Conservation (phyloP, 495 filamentous ascomycete genomes). For the Hypoxylon rickii region DNA sequence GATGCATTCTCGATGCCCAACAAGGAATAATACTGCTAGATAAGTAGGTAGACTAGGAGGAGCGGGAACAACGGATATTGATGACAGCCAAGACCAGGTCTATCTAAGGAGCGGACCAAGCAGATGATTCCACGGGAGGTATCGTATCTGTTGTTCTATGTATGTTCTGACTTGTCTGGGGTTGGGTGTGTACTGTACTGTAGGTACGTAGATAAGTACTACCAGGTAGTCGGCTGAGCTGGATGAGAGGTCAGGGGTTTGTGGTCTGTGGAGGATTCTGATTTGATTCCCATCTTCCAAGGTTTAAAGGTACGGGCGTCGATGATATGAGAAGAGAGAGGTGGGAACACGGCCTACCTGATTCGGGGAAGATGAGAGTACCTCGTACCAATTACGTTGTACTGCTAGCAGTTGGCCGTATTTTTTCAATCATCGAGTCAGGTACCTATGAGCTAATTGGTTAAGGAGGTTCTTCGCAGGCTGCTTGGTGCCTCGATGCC, state of each 20-base stretch:
- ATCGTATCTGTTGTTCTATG: slow-evolving; percentile 17
- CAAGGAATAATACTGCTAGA: neutral
- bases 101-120: slow-evolving; percentile 25
- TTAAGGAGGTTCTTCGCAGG: too few relatives aligned
- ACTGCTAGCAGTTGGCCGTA: slow-evolving; percentile 4
- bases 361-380: slow-evolving; percentile 21
- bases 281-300: slow-evolving; percentile 13
- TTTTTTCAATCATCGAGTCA: slow-evolving; percentile 13
- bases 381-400: too few relatives aligned
- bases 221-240: too few relatives aligned
- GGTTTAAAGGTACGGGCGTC: too few relatives aligned
- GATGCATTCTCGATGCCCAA: slow-evolving; percentile 14
- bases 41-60: too few relatives aligned
- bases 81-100: slow-evolving; percentile 29
- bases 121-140: slow-evolving; percentile 22
- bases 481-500: too few relatives aligned
- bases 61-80: slow-evolving; percentile 27
- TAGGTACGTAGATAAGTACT: too few relatives aligned
- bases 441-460: too few relatives aligned
- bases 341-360: slow-evolving; percentile 25
- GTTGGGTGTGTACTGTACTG: too few relatives aligned
- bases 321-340: neutral
- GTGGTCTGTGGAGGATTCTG: slow-evolving; percentile 15
- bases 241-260: too few relatives aligned
- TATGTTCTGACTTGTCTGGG: slow-evolving; percentile 17